Conservation (phyloP, 306 rosid genomes). For the Malus asiatica region DNA sequence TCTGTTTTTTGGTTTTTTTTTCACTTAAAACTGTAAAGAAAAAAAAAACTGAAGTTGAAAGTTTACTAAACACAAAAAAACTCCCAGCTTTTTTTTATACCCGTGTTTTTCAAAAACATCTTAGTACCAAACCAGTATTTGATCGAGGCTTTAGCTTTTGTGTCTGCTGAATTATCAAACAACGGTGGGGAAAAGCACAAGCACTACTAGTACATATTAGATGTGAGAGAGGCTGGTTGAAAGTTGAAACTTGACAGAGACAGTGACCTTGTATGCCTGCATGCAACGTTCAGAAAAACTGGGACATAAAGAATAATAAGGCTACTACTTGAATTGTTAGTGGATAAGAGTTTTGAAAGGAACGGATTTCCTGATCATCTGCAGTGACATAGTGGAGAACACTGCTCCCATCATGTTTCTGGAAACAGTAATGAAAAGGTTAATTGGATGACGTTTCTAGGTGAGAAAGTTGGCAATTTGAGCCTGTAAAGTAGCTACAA, state of each 20-base stretch:
- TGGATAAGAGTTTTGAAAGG: not conserved
- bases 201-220: not conserved
- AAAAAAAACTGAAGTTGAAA: too few relatives aligned
- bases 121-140: too few relatives aligned
- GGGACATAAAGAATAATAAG: not conserved
- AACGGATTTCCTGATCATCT: not conserved
- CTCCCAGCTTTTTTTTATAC: too few relatives aligned
- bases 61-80: too few relatives aligned
- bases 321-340: not conserved
- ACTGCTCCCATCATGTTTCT: not conserved
- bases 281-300: not conserved
- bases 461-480: not conserved
- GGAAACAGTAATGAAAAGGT: not conserved
- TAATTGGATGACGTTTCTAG: not conserved
- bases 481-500: too few relatives aligned
- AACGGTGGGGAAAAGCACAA: not conserved
- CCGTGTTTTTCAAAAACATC: too few relatives aligned
- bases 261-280: not conserved
- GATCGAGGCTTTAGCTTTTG: too few relatives aligned
- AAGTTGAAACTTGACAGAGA: not conserved
- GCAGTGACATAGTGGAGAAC: not conserved
- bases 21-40: too few relatives aligned
- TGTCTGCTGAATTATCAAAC: not conserved
- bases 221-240: not conserved
- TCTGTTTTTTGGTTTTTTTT: too few relatives aligned